Base-by-base conservation (phyloP, 768 basidiomycete species). In the Galerina sulciceps region DNA sequence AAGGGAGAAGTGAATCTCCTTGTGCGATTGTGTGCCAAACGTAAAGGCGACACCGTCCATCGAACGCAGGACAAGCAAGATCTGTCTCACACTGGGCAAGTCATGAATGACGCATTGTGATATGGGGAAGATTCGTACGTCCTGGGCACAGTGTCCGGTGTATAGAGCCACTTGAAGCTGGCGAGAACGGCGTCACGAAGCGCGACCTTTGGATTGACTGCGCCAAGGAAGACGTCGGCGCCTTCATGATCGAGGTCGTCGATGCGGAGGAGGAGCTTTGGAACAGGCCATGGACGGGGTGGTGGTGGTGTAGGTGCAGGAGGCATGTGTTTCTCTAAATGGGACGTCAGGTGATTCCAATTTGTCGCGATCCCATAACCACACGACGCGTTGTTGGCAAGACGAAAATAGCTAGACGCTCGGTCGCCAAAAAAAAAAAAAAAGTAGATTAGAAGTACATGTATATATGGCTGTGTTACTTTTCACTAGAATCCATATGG, bases 31-130 rank as follows among this genome's bases (percentile, higher is more conserved):
- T 9, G 67, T 76, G 54, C 90, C 89, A 37, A 67, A 77, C 0
- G 90, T 88, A 70, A 89, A 78, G 34, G 91, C 91, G 10, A 91
- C 84, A 34, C 90, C 90, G 17, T 80, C 79, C 81, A 91, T 89
- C 34, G 82, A 71, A 15, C 86, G 81, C 41, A 91, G 79, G 57
- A 89, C 79, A 49, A 91, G 82, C 1, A 75, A 68, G 62, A 91
- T 81, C 34, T 74, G 71, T 55, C 80, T 60, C 1, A 89, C 85
- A 55, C 86, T 88, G 65, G 23, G 35, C 15, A 48, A 36, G 35
- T 34, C 34, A 51, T 47, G 43, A 61, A 59, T n/a, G 46, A 52
- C 34, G 45, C 36, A 34, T 22, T 43, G 40, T 18, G 42, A 43
- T 50, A 38, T 14, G 51, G n/a, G n/a, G 47, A 43, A 36, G 38